Base-by-base conservation (phyloP, 129 eudicot genomes). In the Centella asiatica region DNA sequence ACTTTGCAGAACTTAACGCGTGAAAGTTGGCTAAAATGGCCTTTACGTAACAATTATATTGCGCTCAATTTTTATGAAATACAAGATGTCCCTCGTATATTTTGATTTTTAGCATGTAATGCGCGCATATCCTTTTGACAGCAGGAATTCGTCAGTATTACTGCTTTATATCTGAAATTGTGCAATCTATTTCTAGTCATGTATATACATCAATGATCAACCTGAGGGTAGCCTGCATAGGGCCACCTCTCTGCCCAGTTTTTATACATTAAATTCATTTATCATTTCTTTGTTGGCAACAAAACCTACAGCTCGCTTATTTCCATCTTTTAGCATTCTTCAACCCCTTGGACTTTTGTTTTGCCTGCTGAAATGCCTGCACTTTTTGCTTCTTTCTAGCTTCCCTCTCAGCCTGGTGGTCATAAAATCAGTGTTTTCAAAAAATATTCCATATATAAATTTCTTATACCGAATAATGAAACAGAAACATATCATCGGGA, bases 311-410 rank as follows among this genome's bases (percentile, higher is more conserved):
- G 32, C 27, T 54, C 22, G 4, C 48, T 78, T 69, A 92, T 2
- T 87, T 92, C 99, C 99, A 92, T 69, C 99, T 82, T 68, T 92
- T 92, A 14, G 96, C 52, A 52, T 92, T 92, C 69, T 92, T 92
- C 65, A 22, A 17, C 33, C 74, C 82, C 75, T 92, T 92, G 18
- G 96, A 81, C 71, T 84, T 87, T 63, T 85, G 90, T 63, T 87
- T 92, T 12, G 96, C 88, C 64, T 87, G 94, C 80, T 92, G 99
- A 68, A 87, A 87, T 14, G 99, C 80, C 78, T 74, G 90, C 92
- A 75, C 49, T 65, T 87, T 92, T 77, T 92, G 99, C 66, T 92
- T 92, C 99, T 92, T 92, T 70, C 96, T 68, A 51, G 80, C 99
- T 77, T 84, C 99, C 73, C 68, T 80, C 80, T 92, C 99, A 55